Evolutionary conservation across 2,329 filamentous ascomycete species (phyloP).

Genomic region (Xenoacremonium recifei): DNA sequence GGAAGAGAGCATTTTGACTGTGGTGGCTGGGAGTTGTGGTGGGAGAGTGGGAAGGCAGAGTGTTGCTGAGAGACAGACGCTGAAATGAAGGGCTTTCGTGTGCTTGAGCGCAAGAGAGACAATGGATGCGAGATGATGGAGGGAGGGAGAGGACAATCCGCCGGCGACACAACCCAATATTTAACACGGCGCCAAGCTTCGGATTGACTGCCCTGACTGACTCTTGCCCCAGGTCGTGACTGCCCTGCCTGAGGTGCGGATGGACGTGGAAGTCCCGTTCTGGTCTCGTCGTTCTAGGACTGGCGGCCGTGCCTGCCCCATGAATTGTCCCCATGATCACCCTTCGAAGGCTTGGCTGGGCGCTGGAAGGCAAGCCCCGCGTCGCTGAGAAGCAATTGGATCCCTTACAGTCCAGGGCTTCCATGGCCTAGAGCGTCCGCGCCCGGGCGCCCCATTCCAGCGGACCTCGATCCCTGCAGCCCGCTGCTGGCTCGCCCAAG

Average conservation of each 20-base stretch:
- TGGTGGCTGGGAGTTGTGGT: not conserved
- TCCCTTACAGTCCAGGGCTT: too few relatives aligned
- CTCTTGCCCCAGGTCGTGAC: too few relatives aligned
- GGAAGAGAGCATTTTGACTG: slow-evolving; percentile 49
- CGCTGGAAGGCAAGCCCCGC: too few relatives aligned
- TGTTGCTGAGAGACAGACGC: not conserved
- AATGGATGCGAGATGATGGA: not conserved
- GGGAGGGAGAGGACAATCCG: not conserved
- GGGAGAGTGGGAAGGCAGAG: not conserved
- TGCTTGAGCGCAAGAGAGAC: not conserved
- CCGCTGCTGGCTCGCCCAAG: too few relatives aligned
- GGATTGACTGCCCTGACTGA: too few relatives aligned
- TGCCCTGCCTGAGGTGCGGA: too few relatives aligned
- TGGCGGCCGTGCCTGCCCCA: not conserved
- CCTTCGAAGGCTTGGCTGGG: not conserved
- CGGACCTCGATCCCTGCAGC: too few relatives aligned
- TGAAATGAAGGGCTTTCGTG: not conserved
- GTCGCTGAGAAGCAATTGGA: too few relatives aligned
- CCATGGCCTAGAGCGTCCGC: too few relatives aligned
- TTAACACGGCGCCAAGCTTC: not conserved
- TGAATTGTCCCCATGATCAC: not conserved
- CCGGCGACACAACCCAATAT: not conserved
- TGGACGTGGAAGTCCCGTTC: not conserved
- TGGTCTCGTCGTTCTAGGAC: not conserved
- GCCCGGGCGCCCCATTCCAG: not conserved